Evolutionary conservation across 1,284 basidiomycete species (phyloP), one percentile per base, ranked within the genome.

Genomic region (Leccinum solheimii): DNA sequence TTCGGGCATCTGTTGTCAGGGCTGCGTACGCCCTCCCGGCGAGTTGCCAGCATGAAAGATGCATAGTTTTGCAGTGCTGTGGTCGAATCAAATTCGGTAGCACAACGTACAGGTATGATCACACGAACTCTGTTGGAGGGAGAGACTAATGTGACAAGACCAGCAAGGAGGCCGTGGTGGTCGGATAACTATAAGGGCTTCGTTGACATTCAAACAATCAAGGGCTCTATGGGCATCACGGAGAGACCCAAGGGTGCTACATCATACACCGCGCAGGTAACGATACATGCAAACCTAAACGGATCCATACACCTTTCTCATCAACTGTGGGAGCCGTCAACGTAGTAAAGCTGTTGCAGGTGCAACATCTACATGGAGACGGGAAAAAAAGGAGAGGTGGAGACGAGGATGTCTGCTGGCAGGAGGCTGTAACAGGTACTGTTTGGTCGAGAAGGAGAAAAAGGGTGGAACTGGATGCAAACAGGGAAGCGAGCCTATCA

Each of bases 391-490:
- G 23, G 48, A 51, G 30, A 58, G 27, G 13, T 32, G 58, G 45
- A 48, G 51, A 43, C 55, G 54, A 58, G 48, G 54, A 40, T 19
- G 26, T 11, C 9, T 43, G 64, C 58, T 66, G 62, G 61, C 62
- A 69, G 53, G 50, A 13, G 21, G 57, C 51, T 52, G 56, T 66
- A 48, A 60, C 62, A 70, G 58, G 62, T 55, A 62, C 66, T 21
- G 62, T 70, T 69, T 73, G 58, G 58, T 62, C 61, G 56, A 59
- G 58, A 56, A 60, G 56, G 55, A 59, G 55, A 60, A 61, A 57
- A 58, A 9, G 9, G 34, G 40, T 30, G 23, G 23, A 11, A 8
- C 19, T 16, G 3, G 30, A n/a, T 36, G 36, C 6, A 19, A n/a
- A 32, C 19, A 51, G 26, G 16, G 43, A 50, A 38, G 45, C 27